These are phyloP conservation scores for Botrytis porri DNA, from an alignment of 2,329 filamentous ascomycete genomes.

Conservation along the genomic window DNA sequence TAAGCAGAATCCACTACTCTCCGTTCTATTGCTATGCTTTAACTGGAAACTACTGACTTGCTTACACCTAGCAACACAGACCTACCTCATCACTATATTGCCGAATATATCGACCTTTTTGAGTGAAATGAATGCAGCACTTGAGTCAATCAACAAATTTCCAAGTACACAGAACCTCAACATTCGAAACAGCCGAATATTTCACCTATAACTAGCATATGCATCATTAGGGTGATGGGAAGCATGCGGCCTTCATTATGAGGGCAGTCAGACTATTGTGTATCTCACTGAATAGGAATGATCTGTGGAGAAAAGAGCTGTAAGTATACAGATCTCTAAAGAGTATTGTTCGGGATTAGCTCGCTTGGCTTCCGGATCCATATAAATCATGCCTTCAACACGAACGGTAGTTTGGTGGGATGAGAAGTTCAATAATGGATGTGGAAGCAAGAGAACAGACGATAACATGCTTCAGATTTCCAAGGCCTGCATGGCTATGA, in stretches of 20 bases:
- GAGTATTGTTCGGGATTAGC: not conserved
- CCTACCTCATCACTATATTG: not conserved
- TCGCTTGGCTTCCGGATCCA: not conserved
- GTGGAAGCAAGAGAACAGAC: not conserved
- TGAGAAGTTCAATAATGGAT: not conserved
- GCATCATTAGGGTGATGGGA: constrained; percentile 46
- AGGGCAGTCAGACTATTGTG: not conserved
- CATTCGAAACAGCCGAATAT: not conserved
- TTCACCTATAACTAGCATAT: not conserved
- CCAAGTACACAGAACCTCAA: not conserved
- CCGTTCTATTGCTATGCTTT: not conserved
- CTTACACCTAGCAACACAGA: too few relatives aligned
- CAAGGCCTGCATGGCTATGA: not conserved
- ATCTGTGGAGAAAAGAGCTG: not conserved
- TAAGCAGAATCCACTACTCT: not conserved
- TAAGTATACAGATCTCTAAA: not conserved
- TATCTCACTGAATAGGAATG: not conserved
- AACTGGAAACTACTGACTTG: not conserved
- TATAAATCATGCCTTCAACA: not conserved
- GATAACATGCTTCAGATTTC: not conserved
- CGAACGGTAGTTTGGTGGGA: too few relatives aligned
- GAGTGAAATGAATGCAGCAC: not conserved
- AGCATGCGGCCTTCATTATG: not conserved
- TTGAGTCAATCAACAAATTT: not conserved
- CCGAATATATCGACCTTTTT: not conserved